These are phyloP conservation scores for Phragmites australis DNA, from an alignment of 176 grass and related monocot species.

Conservation along the genomic window DNA sequence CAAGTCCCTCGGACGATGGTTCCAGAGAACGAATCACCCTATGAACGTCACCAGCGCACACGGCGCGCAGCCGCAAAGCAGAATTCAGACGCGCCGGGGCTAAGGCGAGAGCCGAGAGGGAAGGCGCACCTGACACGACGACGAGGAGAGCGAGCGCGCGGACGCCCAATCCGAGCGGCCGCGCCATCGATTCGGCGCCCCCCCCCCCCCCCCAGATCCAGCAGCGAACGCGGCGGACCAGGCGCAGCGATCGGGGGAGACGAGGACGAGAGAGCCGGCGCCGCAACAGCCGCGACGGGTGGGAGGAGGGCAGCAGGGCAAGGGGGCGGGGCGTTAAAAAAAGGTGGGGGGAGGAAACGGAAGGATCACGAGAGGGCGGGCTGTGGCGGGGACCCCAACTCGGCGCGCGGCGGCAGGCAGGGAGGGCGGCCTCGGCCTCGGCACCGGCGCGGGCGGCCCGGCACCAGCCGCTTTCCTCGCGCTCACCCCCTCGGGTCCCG, in stretches of 20 bases:
- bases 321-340: slow-evolving; percentile 2
- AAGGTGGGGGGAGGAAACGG: background rate
- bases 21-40: background rate
- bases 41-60: background rate
- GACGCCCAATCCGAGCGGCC: background rate
- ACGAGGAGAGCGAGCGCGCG: slow-evolving; percentile 31
- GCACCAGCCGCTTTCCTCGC: slow-evolving; percentile 41
- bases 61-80: background rate
- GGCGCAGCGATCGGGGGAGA: background rate
- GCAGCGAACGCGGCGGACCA: background rate
- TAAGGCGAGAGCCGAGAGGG: background rate
- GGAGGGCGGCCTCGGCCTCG: slow-evolving; percentile 17
- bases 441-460: slow-evolving; percentile 29
- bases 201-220: slow-evolving; percentile 22
- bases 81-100: background rate
- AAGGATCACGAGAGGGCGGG: slow-evolving; percentile 19
- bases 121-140: slow-evolving; percentile 31
- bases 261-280: background rate
- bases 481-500: background rate
- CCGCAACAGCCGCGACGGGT: background rate
- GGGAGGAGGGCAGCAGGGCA: background rate
- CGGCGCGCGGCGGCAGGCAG: background rate
- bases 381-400: slow-evolving; percentile 16
- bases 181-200: slow-evolving; percentile 50
- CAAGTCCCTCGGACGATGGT: background rate